Evolutionary conservation across 2,329 filamentous ascomycete genomes (phyloP), one percentile per base, ranked within the genome.

Genomic region (Chaetomium sp.): DNA sequence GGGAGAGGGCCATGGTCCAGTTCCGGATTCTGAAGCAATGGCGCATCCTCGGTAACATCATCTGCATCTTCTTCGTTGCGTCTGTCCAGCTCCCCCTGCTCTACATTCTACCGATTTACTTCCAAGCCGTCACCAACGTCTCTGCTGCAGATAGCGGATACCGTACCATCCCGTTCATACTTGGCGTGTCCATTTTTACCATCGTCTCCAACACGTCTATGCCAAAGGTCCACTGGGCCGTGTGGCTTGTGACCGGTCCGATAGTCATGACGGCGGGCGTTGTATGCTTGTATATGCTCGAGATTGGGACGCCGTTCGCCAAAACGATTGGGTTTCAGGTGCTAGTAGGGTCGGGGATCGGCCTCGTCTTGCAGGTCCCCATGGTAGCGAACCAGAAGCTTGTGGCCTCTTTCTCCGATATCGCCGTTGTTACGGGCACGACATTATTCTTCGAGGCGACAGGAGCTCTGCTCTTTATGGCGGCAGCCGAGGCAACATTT

Each of bases 21-120:
- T 53, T 53, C 50, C 25, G 50, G 23, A 53, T 53, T 16, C 25
- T 53, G 13, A 53, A 29, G 12, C 50, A 29, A 29, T 53, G 50
- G 50, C 25, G 50, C 25, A 29, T 53, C 13, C 50, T 53, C 25
- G 50, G 50, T 4, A 53, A 53, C 50, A 29, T 53, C 16, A 31
- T 53, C 50, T 29, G 50, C 50, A 53, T 53, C 25, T 53, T 53
- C 50, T 53, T 53, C 27, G 50, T 53, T 3, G 27, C 50, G 25
- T 16, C 50, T 16, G 50, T 53, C 2, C 50, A 29, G 25, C 23
- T 53, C 50, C 50, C 50, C 31, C 50, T 53, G 27, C 50, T 53
- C 12, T 53, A 53, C 27, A 29, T 29, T 4, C 50, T 53, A 5
- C 50, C 50, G 25, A 29, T 53, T 16, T 53, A 53, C 27, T 53